Evolutionary conservation across 2,329 filamentous ascomycete genomes (phyloP).

Genomic region (Scedosporium dehoogii): DNA sequence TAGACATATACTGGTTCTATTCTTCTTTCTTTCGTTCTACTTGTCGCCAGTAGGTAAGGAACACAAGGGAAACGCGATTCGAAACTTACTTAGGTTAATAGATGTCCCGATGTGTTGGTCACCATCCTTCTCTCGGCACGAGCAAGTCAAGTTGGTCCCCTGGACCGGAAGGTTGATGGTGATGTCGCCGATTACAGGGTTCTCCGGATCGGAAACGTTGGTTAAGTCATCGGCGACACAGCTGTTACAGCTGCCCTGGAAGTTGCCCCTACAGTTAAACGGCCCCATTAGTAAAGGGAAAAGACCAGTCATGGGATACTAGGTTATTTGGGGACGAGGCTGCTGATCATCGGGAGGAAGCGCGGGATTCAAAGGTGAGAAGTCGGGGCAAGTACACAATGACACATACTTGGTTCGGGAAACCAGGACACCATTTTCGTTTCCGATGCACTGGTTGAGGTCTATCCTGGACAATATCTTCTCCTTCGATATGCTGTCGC

Average conservation of each 20-base stretch:
- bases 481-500: not conserved
- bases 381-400: not conserved
- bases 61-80: not conserved
- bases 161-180: not conserved
- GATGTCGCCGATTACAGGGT: too few species aligned
- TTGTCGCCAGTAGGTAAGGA: not conserved
- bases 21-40: not conserved
- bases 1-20: too few species aligned
- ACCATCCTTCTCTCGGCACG: constrained; percentile 1
- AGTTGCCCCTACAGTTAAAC: not conserved
- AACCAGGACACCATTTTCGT: not conserved
- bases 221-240: not conserved
- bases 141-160: not conserved
- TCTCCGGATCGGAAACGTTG: not conserved
- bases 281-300: not conserved
- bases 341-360: not conserved
- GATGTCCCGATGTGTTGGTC: not conserved
- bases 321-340: not conserved
- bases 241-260: not conserved
- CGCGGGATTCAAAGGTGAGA: not conserved
- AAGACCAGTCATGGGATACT: not conserved
- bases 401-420: not conserved
- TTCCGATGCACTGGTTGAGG: constrained; percentile 4
- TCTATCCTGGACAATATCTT: constrained; percentile 1
- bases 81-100: constrained; percentile 2